phyloP scores from a whole-genome alignment of 2,329 filamentous ascomycete species.

The Aureobasidium vineae region DNA sequence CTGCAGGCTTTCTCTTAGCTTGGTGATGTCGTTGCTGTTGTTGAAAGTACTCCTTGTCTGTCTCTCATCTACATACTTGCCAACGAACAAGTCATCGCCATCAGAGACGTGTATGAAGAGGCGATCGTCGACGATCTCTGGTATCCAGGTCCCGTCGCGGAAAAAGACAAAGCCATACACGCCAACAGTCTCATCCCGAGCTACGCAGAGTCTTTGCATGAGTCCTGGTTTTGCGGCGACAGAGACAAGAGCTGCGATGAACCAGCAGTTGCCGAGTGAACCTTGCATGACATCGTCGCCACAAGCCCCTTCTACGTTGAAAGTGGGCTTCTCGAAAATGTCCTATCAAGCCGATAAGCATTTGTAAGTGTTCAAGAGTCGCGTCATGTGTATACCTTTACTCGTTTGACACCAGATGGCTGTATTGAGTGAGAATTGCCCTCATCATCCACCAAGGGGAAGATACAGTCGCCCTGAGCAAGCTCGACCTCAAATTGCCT shows the following conservation, averaged over 20 bases:
- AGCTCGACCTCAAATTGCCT: constrained; percentile 81
- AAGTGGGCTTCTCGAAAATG: constrained; percentile 46
- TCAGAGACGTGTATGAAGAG: constrained; percentile 78
- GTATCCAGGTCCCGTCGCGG: constrained; percentile 85
- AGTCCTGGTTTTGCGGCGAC: constrained; percentile 69
- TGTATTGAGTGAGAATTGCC: constrained; percentile 37
- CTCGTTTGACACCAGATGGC: constrained; percentile 73
- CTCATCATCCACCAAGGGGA: constrained; percentile 2
- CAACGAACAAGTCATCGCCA: constrained; percentile 65
- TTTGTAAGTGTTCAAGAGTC: constrained; percentile 50
- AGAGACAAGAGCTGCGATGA: constrained; percentile 76
- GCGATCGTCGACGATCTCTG: constrained; percentile 89
- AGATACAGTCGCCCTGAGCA: constrained; percentile 3
- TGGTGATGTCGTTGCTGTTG: constrained; percentile 48
- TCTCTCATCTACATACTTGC: constrained; percentile 16
- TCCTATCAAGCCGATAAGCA: constrained; percentile 54
- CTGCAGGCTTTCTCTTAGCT: constrained; percentile 49
- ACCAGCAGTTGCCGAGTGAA: constrained; percentile 78
- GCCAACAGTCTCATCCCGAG: constrained; percentile 67
- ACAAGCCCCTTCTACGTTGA: constrained; percentile 71
- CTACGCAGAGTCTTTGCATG: constrained; percentile 72
- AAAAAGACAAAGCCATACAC: constrained; percentile 86
- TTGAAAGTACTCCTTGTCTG: constrained; percentile 11
- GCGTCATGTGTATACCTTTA: constrained; percentile 47
- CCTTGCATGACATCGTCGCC: constrained; percentile 79